phyloP scores from a whole-genome alignment of 768 basidiomycete genomes.

The Boletus sensibilis region DNA sequence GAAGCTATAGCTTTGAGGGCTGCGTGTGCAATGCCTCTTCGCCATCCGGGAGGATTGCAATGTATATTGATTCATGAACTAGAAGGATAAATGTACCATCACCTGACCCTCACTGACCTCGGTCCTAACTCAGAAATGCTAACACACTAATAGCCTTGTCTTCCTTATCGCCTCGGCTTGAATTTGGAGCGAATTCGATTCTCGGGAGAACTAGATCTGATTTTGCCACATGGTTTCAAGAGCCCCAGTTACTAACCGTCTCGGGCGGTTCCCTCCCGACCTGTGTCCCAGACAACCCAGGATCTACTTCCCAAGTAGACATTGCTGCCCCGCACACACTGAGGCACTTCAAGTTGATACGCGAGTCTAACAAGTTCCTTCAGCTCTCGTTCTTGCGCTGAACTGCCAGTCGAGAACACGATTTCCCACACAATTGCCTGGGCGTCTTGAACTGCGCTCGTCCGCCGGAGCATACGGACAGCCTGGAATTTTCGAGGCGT shows the following conservation, averaged over 20 bases:
- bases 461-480: conserved; percentile 16
- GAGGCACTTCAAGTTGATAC: background rate
- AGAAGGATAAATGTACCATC: background rate
- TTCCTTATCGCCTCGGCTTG: background rate
- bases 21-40: background rate
- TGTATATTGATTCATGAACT: background rate
- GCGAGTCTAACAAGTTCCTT: conserved; percentile 13
- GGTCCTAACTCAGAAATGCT: background rate
- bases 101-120: background rate
- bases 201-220: background rate
- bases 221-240: background rate
- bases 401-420: conserved; percentile 16
- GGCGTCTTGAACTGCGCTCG: background rate
- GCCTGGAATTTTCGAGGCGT: conserved; percentile 8
- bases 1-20: background rate
- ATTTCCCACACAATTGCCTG: conserved; percentile 1
- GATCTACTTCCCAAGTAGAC: conserved; percentile 10
- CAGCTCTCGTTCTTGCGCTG: conserved; percentile 13
- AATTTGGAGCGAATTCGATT: background rate
- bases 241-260: background rate
- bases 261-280: background rate
- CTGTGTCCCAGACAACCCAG: conserved; percentile 26
- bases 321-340: background rate
- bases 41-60: background rate
- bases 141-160: background rate